Conservation (phyloP, 2,329 filamentous ascomycete genomes). For the Nigrospora osmanthi region DNA sequence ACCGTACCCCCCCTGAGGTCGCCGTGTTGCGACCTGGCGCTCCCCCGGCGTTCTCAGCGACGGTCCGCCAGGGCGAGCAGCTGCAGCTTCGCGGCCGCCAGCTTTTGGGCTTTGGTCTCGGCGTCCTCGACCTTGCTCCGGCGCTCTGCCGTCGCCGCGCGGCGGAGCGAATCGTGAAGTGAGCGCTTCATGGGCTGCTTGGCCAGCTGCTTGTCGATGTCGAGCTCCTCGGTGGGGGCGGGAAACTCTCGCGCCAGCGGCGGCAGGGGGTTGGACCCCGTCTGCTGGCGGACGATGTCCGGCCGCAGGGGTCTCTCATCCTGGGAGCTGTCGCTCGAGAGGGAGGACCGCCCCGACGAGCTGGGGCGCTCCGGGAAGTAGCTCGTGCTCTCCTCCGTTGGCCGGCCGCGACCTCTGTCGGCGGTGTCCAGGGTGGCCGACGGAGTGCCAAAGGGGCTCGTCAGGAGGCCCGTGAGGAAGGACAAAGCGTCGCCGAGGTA, state of each 20-base stretch:
- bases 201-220: slow-evolving; percentile 20
- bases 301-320: slow-evolving; percentile 6
- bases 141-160: slow-evolving; percentile 10
- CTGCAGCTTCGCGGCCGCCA: slow-evolving; percentile 39
- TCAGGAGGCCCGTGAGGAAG: slow-evolving; percentile 3
- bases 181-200: slow-evolving; percentile 18
- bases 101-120: slow-evolving; percentile 27
- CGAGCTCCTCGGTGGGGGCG: slow-evolving; percentile 14
- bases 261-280: slow-evolving; percentile 15
- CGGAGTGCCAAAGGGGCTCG: background rate
- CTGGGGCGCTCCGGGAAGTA: slow-evolving; percentile 4
- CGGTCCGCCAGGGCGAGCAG: slow-evolving; percentile 26
- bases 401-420: background rate
- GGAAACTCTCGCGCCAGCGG: slow-evolving; percentile 17
- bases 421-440: too few relatives aligned
- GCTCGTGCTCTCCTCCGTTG: slow-evolving; percentile 3
- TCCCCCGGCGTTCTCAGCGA: slow-evolving; percentile 2
- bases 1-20: too few relatives aligned
- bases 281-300: background rate
- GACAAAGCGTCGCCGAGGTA: slow-evolving; percentile 3
- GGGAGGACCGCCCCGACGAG: slow-evolving; percentile 3
- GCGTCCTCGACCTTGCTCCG: slow-evolving; percentile 12
- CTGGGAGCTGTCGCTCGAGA: slow-evolving; percentile 10
- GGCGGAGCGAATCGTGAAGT: slow-evolving; percentile 17
- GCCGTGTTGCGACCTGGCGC: too few relatives aligned